Percentiles rank a stretch among this genome's conserved stretches.
Evolutionary conservation across 2,329 filamentous ascomycete genomes (phyloP).

Genomic region (Zopfia rhizophila): DNA sequence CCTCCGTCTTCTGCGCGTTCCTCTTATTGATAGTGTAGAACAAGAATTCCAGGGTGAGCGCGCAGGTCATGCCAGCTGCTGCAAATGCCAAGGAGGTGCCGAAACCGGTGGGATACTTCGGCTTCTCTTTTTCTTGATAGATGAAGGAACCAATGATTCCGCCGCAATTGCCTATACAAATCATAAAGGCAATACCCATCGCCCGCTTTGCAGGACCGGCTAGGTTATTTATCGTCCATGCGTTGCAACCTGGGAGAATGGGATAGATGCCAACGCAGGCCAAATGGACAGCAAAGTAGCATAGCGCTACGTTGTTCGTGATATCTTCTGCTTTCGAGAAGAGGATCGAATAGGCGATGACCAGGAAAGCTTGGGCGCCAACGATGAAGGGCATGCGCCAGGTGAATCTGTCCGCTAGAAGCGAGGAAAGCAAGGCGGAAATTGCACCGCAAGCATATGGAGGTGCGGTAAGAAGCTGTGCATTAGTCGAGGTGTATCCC

Average conservation of each 20-base stretch:
- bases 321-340: slow-evolving; percentile 52
- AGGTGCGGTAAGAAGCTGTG: slow-evolving; percentile 37
- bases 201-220: slow-evolving; percentile 39
- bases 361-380: slow-evolving; percentile 33
- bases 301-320: slow-evolving; percentile 52
- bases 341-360: slow-evolving; percentile 55
- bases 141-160: slow-evolving; percentile 48
- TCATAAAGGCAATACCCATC: slow-evolving; percentile 38
- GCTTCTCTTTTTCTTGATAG: slow-evolving; percentile 48
- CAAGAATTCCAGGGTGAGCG: slow-evolving; percentile 36
- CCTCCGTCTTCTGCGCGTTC: slow-evolving; percentile 45
- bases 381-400: slow-evolving; percentile 37
- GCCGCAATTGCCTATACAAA: slow-evolving; percentile 37
- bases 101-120: slow-evolving; percentile 50
- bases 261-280: slow-evolving; percentile 54
- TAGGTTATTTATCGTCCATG: slow-evolving; percentile 45
- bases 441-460: slow-evolving; percentile 35
- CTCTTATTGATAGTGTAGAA: slow-evolving; percentile 48
- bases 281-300: slow-evolving; percentile 59
- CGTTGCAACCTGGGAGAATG: slow-evolving; percentile 40
- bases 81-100: slow-evolving; percentile 44
- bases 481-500: slow-evolving; percentile 36
- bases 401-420: slow-evolving; percentile 29
- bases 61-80: slow-evolving; percentile 32
- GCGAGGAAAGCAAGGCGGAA: slow-evolving; percentile 26